Evolutionary conservation across 306 rosid species (phyloP).

Genomic region (Castanea sativa): DNA sequence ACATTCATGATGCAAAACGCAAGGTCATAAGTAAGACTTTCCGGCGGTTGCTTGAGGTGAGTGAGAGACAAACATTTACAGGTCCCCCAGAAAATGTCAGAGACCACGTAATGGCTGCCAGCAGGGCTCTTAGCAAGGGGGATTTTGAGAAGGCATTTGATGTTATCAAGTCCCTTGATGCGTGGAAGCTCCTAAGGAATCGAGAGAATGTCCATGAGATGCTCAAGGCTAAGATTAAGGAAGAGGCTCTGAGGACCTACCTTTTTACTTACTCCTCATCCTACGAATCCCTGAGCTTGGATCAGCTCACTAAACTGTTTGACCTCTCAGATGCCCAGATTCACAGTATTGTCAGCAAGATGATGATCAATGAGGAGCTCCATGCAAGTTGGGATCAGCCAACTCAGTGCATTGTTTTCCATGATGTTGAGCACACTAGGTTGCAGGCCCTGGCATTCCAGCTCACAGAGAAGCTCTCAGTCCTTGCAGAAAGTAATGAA

Average conservation of each 20-base stretch:
- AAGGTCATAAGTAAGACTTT: conserved; percentile 76
- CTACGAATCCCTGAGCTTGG: conserved; percentile 69
- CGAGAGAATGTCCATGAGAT: conserved; percentile 60
- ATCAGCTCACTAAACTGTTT: conserved; percentile 70
- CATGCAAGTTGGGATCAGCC: conserved; percentile 77
- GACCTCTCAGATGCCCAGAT: conserved; percentile 58
- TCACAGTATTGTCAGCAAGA: conserved; percentile 77
- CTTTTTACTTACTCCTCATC: conserved; percentile 84
- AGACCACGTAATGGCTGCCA: conserved; percentile 94
- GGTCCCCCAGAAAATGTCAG: conserved; percentile 96
- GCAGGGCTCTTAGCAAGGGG: conserved; percentile 73
- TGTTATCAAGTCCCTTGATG: conserved; percentile 69
- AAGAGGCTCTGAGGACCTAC: conserved; percentile 89
- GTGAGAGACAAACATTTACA: conserved; percentile 81
- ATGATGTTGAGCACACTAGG: conserved; percentile 57
- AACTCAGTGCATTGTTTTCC: conserved; percentile 53
- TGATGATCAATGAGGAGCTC: conserved; percentile 96
- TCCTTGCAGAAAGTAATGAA: conserved; percentile 86
- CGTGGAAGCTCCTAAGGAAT: conserved; percentile 79
- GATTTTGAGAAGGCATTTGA: conserved; percentile 71
- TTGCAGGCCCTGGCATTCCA: conserved; percentile 82
- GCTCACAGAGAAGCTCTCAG: conserved; percentile 73
- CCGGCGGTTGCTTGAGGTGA: conserved; percentile 73
- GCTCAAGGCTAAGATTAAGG: conserved; percentile 83
- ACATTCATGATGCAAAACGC: conserved; percentile 72